A percentile compares a stretch with the other conserved stretches of the same genome.
These are phyloP conservation scores for Vitis hybrid DNA, from an alignment of 177 flowering plant species.

Conservation along the genomic window DNA sequence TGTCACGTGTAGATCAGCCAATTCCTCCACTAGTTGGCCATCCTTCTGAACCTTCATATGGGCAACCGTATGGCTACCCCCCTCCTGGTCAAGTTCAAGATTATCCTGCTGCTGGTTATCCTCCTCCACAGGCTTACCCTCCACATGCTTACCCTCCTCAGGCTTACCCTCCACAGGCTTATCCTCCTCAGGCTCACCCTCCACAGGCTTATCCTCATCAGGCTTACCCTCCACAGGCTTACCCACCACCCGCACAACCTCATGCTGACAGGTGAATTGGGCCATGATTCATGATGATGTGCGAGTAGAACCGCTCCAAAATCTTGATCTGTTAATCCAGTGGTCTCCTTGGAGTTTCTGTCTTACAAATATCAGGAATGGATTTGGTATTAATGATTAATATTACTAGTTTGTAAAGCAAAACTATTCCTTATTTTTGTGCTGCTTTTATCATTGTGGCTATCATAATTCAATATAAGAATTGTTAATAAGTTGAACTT, in stretches of 20 bases:
- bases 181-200: constrained; percentile 13
- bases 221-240: neutral
- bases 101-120: constrained; percentile 13
- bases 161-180: neutral
- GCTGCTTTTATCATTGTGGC: no score
- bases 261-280: no score
- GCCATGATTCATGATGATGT: no score
- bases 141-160: constrained; percentile 14
- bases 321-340: no score
- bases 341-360: no score
- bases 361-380: no score
- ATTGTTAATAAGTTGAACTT: no score
- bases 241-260: neutral
- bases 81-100: constrained; percentile 17
- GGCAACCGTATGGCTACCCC: constrained; percentile 3
- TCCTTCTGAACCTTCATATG: constrained; percentile 1
- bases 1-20: constrained; percentile 77
- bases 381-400: no score
- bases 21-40: constrained; percentile 57
- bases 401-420: no score
- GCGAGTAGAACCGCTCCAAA: no score
- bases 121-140: constrained; percentile 6
- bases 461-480: no score
- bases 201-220: constrained; percentile 15
- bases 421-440: no score